phyloP scores from a whole-genome alignment of 2,329 filamentous ascomycete genomes.

The Verticillium tricorpus region DNA sequence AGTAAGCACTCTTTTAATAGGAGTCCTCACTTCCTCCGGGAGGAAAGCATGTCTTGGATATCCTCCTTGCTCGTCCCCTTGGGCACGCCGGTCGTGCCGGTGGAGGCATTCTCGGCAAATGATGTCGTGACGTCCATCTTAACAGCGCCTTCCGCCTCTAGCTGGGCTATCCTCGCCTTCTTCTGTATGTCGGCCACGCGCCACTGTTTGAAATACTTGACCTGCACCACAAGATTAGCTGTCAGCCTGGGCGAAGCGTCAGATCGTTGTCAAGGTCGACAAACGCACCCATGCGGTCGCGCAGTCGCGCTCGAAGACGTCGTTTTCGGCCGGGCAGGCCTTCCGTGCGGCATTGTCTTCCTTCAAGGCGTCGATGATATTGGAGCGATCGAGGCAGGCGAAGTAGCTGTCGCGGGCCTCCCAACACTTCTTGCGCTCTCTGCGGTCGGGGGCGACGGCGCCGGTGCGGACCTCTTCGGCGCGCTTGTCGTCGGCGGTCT shows the following conservation, averaged over 20 bases:
- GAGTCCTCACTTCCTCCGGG: constrained; percentile 19
- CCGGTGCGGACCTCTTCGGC: constrained; percentile 52
- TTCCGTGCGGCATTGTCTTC: constrained; percentile 33
- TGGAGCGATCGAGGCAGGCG: constrained; percentile 74
- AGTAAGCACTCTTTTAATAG: too few species aligned
- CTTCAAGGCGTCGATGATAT: constrained; percentile 66
- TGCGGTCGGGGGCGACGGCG: constrained; percentile 74
- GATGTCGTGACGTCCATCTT: constrained; percentile 43
- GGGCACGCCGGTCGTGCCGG: constrained; percentile 1
- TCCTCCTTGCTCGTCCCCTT: constrained; percentile 28
- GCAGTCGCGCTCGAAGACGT: constrained; percentile 77
- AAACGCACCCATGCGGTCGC: constrained; percentile 80
- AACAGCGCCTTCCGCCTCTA: constrained; percentile 68
- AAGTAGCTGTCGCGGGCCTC: constrained; percentile 86
- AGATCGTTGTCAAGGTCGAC: neutral
- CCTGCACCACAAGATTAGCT: constrained; percentile 44
- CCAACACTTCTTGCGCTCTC: constrained; percentile 82
- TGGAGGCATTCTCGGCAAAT: constrained; percentile 19
- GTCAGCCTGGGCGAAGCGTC: neutral
- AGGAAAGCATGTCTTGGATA: constrained; percentile 33
- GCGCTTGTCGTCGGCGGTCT: constrained; percentile 37
- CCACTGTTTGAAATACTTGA: constrained; percentile 97
- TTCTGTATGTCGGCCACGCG: constrained; percentile 89
- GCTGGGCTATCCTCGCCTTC: constrained; percentile 69
- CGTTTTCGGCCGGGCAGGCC: constrained; percentile 34